Base-by-base conservation (phyloP, 2,329 filamentous ascomycete genomes). In the Alternaria sp. region DNA sequence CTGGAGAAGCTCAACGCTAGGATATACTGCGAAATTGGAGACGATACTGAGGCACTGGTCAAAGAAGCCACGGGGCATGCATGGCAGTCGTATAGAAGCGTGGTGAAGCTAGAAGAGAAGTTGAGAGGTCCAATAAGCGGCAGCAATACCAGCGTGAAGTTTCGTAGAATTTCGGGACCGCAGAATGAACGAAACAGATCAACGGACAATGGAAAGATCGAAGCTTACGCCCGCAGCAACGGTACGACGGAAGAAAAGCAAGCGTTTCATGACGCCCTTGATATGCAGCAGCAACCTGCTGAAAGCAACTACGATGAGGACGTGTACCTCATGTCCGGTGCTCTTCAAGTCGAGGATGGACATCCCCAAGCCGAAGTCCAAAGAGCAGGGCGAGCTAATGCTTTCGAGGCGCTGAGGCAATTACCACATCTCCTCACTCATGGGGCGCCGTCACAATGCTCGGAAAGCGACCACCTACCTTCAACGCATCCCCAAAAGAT, bases 1-100 rank as follows among this genome's bases (percentile, higher is more conserved):
- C 26, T 73, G n/a, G 71, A 73, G 24, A 69, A 62, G 36, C 44
- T 72, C 7, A 51, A 65, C n/a, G 51, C 58, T 5, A 54, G 62
- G 13, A 45, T 41, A n/a, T 60, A 60, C 40, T 48, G 45, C 3
- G 54, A 48, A 11, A 44, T 60, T 23, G 65, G 59, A 6, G 51
- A 31, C 4, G 60, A 60, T n/a, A 51, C 54, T 2, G 60, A 66
- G 23, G 24, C 40, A 4, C 52, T 56, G 51, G 50, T 69, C 4
- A 51, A 50, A 23, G 60, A 66, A 8, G 56, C 61, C 0, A 67
- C 54, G 26, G 56, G 59, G n/a, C 52, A 65, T 53, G 62, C 66
- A 6, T 71, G 70, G 68, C 62, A 64, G 34, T 53, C 60, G 21
- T 72, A 71, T 46, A 61, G 54, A 17, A 55, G 57, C 14, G 60